Evolutionary conservation across 345 rosid species (phyloP), one percentile per base, ranked within the genome.

Genomic region (Salix purpurea): DNA sequence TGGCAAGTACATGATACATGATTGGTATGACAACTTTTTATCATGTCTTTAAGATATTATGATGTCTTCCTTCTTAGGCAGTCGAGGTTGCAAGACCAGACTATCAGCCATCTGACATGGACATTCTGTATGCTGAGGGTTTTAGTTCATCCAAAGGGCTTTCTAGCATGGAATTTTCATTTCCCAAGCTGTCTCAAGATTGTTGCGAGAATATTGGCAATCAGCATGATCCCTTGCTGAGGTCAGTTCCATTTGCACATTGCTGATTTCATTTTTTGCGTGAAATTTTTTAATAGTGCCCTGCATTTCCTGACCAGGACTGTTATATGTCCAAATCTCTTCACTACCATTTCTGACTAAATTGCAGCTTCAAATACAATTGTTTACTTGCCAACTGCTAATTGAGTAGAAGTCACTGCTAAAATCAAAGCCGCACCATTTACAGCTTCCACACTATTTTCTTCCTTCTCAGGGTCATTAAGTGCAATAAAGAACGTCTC

Each of bases 41-140:
- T 34, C 24, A 7, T 37, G 56, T 6, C 40, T 15, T 40, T 56
- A 52, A 32, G 46, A 65, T 44, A 67, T 77, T 61, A 77, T 37
- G 40, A 32, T 34, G 64, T 71, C 52, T 77, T 80, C 69, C 39
- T 66, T 21, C 21, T 71, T 86, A 95, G 99, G 93, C 94, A 81
- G 87, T 81, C 74, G 99, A 90, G 86, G 84, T 93, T 78, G 89
- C 89, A 48, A 91, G 81, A 83, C 61, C 87, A 75, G 90, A 85
- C 73, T 96, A 91, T 42, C 86, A 83, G 77, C 98, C 98, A 61
- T 88, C 96, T 32, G 91, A 96, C 26, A 84, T 85, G 87, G 99
- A 96, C 83, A 88, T 93, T 78, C 77, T 96, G 78, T 90, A 91
- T 75, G 88, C 94, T 40, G 94, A 96, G 79, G 97, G 97, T 76